phyloP scores from a whole-genome alignment of 108 stramenopile species.

The Parmales sp. region DNA sequence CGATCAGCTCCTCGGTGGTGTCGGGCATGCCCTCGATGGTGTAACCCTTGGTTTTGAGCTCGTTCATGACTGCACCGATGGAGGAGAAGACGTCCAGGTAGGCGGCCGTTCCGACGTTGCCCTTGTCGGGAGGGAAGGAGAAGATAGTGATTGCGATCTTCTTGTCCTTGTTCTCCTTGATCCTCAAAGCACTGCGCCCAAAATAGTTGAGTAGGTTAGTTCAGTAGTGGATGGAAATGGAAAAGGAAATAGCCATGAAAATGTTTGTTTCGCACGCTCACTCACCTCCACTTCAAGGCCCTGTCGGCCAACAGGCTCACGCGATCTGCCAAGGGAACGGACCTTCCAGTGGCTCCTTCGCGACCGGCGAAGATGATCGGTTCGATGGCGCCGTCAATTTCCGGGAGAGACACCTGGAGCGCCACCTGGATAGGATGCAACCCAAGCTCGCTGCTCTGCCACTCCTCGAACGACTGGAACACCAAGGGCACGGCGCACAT shows the following conservation, averaged over 20 bases:
- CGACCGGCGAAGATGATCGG: conserved; percentile 92
- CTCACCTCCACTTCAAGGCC: conserved; percentile 80
- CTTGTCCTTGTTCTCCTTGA: conserved; percentile 79
- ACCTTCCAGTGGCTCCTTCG: conserved; percentile 85
- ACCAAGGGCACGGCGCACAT: conserved; percentile 93
- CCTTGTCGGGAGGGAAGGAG: conserved; percentile 96
- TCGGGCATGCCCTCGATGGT: conserved; percentile 67
- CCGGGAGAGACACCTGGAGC: conserved; percentile 88
- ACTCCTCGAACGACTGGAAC: conserved; percentile 96
- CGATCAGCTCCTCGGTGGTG: conserved; percentile 23
- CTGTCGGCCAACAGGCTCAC: conserved; percentile 87
- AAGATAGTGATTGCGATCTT: conserved; percentile 95
- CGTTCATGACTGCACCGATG: conserved; percentile 79
- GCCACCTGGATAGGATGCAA: conserved; percentile 94
- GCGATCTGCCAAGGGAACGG: conserved; percentile 86
- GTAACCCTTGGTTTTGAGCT: conserved; percentile 79
- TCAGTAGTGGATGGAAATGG: too few relatives aligned
- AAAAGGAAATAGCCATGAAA: too few relatives aligned
- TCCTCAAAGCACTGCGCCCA: too few relatives aligned
- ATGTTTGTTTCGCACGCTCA: too few relatives aligned
- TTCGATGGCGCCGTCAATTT: conserved; percentile 95
- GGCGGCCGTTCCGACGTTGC: conserved; percentile 92
- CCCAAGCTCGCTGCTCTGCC: conserved; percentile 90
- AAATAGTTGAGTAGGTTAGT: too few relatives aligned
- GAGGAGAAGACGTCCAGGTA: conserved; percentile 96